Evolutionary conservation across 176 grass and related monocot species (phyloP), one percentile per base, ranked within the genome.

Genomic region (Oryza australiensis): DNA sequence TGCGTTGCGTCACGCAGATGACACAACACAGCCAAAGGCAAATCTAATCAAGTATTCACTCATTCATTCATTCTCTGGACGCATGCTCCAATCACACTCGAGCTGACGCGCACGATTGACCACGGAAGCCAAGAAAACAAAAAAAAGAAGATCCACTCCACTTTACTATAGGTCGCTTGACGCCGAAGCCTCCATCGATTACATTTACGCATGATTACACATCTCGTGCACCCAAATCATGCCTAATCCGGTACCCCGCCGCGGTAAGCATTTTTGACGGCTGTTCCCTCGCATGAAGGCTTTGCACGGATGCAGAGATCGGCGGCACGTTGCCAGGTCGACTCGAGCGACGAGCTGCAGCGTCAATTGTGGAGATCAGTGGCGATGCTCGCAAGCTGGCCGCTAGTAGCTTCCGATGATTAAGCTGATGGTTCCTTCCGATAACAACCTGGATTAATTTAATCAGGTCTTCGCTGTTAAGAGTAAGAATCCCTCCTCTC

Each of bases 241-340:
- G 64, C 26, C 9, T 51, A 48, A 10, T 29, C 4, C 27, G 4
- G 15, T 48, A 16, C 45, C 14, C 4, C 18, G 6, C 22, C 10
- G 55, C 55, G 55, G 55, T 60, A 60, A 42, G 22, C 22, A 60
- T 10, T 9, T 23, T 24, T 60, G 55, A 60, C 55, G 5, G 55
- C 22, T 60, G 55, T 24, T 60, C 55, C 55, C 55, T 60, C 22
- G 55, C 22, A 60, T 10, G 55, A 23, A 23, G 22, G 55, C 22
- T 11, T 60, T n/a, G 55, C 22, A 60, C 55, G 55, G 8, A 60
- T 60, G 22, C 55, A 73, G 42, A 5, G 7, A 48, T 20, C 12
- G 53, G 33, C 62, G 22, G 32, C 76, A 66, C 18, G 76, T 79
- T 79, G 62, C 76, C 38, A 5, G 18, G 76, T 23, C 27, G 76